phyloP scores from a whole-genome alignment of 169 alveolate species.

The Plasmodium inui region DNA sequence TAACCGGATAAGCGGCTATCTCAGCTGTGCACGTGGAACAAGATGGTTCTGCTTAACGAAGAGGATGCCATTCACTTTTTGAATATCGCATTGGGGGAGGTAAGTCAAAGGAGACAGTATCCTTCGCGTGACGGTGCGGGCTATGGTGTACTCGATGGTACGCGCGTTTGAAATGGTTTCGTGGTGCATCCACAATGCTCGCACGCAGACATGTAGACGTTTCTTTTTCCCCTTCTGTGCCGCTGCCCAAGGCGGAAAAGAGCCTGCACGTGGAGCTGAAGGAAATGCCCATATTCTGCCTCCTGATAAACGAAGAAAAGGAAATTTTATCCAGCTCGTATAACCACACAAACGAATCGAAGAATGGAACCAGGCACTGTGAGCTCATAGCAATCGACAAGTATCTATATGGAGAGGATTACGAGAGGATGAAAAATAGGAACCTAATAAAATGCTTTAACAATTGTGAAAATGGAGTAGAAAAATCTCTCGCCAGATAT shows the following conservation, averaged over 20 bases:
- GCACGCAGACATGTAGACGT: neutral
- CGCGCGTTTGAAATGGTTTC: neutral
- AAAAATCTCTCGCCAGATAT: constrained; percentile 26
- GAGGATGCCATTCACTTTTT: constrained; percentile 27
- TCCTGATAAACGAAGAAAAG: constrained; percentile 46
- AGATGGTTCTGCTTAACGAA: constrained; percentile 27
- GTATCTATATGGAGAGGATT: constrained; percentile 52
- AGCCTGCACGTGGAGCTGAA: constrained; percentile 45
- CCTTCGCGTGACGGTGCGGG: neutral
- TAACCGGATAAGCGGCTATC: neutral
- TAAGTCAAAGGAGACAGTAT: neutral
- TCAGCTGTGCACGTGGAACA: neutral
- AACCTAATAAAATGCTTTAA: constrained; percentile 65
- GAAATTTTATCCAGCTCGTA: constrained; percentile 55
- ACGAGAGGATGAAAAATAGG: constrained; percentile 43
- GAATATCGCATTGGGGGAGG: constrained; percentile 43
- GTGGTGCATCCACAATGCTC: neutral
- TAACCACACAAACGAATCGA: constrained; percentile 55
- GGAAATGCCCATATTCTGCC: constrained; percentile 70
- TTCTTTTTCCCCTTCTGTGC: constrained; percentile 10
- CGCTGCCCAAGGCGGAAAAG: constrained; percentile 35
- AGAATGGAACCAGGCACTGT: constrained; percentile 70
- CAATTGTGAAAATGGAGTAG: constrained; percentile 31
- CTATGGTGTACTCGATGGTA: too few species aligned
- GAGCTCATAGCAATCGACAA: constrained; percentile 70